These are phyloP conservation scores for Candida insectalens DNA, from an alignment of 805 yeast species.

Conservation along the genomic window DNA sequence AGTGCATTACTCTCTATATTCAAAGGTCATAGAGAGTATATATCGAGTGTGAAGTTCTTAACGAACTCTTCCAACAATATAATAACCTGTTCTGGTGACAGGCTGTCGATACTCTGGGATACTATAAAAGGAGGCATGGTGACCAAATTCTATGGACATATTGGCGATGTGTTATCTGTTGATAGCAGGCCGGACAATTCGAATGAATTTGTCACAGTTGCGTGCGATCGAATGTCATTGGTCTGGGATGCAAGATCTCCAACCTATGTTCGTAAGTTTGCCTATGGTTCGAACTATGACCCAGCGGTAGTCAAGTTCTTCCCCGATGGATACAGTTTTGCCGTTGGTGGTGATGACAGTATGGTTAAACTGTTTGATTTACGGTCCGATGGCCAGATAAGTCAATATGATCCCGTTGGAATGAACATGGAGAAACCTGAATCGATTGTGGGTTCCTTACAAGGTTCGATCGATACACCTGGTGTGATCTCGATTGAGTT, in stretches of 20 bases:
- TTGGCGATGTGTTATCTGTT: conserved; percentile 60
- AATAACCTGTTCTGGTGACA: conserved; percentile 74
- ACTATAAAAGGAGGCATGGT: conserved; percentile 45
- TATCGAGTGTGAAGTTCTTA: conserved; percentile 66
- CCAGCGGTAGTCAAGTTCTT: conserved; percentile 52
- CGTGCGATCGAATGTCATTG: conserved; percentile 60
- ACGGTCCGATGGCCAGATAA: conserved; percentile 64
- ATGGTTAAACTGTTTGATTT: conserved; percentile 60
- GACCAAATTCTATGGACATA: conserved; percentile 52
- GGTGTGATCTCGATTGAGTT: conserved; percentile 68
- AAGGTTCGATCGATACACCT: conserved; percentile 40
- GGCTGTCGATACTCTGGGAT: conserved; percentile 77
- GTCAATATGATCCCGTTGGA: conserved; percentile 30
- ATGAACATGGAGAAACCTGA: neutral
- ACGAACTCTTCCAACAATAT: conserved; percentile 35
- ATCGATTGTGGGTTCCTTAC: conserved; percentile 16
- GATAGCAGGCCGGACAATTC: conserved; percentile 18
- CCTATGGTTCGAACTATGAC: conserved; percentile 45
- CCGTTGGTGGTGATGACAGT: conserved; percentile 76
- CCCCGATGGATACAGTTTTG: conserved; percentile 63
- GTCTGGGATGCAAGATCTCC: conserved; percentile 57
- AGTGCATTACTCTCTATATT: conserved; percentile 37
- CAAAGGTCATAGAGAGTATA: conserved; percentile 77
- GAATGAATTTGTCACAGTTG: conserved; percentile 45
- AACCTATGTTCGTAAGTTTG: conserved; percentile 30